phyloP scores from a whole-genome alignment of 768 basidiomycete genomes.

The Tulasnella sp. region DNA sequence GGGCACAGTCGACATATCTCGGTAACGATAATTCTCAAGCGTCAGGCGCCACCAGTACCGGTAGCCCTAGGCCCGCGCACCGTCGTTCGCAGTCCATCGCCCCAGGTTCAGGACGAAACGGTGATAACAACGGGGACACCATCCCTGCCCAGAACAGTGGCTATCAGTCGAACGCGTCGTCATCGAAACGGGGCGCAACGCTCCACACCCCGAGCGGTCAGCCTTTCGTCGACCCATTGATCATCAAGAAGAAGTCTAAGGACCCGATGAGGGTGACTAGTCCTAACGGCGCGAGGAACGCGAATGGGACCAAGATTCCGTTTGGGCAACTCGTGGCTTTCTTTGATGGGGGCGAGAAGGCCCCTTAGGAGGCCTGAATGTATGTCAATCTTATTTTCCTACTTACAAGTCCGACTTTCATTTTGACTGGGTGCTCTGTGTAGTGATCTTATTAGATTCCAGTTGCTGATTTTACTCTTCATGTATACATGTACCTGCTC shows the following conservation, averaged over 20 bases:
- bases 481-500: no score
- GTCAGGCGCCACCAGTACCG: constrained; percentile 7
- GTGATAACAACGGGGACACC: not conserved
- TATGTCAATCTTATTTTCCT: no score
- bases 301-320: constrained; percentile 47
- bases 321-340: constrained; percentile 76
- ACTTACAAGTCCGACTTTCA: no score
- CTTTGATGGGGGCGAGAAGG: constrained; percentile 41
- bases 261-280: constrained; percentile 23
- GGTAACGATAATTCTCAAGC: constrained; percentile 17
- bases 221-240: constrained; percentile 64
- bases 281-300: constrained; percentile 32
- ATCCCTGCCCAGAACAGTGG: constrained; percentile 19
- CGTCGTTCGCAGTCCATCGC: constrained; percentile 34
- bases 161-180: not conserved
- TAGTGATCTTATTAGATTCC: no score
- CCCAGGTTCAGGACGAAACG: constrained; percentile 20
- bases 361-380: no score
- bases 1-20: constrained; percentile 10
- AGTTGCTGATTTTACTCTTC: no score
- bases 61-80: not conserved
- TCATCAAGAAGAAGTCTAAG: constrained; percentile 54
- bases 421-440: no score
- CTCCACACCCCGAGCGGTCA: constrained; percentile 5
- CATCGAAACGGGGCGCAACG: not conserved